Conservation (phyloP, 495 filamentous ascomycete genomes). For the Penicillium longicatenatum region DNA sequence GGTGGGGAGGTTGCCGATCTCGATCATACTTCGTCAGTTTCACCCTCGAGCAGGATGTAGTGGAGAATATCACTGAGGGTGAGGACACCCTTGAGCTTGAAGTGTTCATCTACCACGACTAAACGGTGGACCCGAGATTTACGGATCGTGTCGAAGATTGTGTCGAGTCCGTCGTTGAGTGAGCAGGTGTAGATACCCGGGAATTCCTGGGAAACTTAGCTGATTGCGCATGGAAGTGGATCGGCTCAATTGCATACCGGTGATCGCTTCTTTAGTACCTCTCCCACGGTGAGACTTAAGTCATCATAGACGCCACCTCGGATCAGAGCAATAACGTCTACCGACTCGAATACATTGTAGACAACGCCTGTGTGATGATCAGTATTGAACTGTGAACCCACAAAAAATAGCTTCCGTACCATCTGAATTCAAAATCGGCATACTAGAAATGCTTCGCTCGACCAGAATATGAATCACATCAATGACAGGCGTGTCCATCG, state of each 20-base stretch:
- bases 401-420: slow-evolving; percentile 40
- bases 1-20: slow-evolving; percentile 2
- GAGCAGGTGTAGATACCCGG: slow-evolving; percentile 96
- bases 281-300: slow-evolving; percentile 80
- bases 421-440: slow-evolving; percentile 86
- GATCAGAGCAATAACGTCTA: slow-evolving; percentile 95
- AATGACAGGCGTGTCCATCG: slow-evolving; percentile 91
- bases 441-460: slow-evolving; percentile 87
- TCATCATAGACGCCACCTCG: slow-evolving; percentile 93
- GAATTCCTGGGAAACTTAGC: slow-evolving; percentile 64
- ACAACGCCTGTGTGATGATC: slow-evolving; percentile 56
- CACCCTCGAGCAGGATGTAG: slow-evolving; percentile 88
- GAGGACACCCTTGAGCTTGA: slow-evolving; percentile 82
- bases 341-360: slow-evolving; percentile 96
- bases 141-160: slow-evolving; percentile 96
- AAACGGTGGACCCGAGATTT: slow-evolving; percentile 91
- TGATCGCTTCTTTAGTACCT: slow-evolving; percentile 83
- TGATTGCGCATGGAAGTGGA: slow-evolving; percentile 8
- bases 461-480: slow-evolving; percentile 96
- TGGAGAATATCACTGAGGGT: slow-evolving; percentile 96
- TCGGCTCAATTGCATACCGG: slow-evolving; percentile 53
- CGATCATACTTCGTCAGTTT: slow-evolving; percentile 51
- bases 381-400: not conserved
- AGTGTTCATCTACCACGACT: slow-evolving; percentile 87
- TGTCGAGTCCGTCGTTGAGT: slow-evolving; percentile 85